These are phyloP conservation scores for Litchi chinensis DNA, from an alignment of 345 rosid species.

Conservation along the genomic window DNA sequence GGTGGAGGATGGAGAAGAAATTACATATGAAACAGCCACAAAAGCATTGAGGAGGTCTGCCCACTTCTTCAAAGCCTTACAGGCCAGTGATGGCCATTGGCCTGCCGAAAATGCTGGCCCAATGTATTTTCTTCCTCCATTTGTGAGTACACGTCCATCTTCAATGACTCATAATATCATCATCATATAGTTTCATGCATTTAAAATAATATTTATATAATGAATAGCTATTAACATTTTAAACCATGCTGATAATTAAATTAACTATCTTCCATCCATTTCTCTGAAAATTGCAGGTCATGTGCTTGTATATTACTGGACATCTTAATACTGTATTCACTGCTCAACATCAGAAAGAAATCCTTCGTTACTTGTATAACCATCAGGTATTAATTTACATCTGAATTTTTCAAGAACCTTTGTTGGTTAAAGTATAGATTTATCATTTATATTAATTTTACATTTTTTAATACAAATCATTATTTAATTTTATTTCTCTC, in stretches of 20 bases:
- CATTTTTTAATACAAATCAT: no score
- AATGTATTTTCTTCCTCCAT: slow-evolving; percentile 6
- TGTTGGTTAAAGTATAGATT: no score
- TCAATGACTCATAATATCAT: not conserved
- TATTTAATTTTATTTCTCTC: no score
- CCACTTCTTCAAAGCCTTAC: not conserved
- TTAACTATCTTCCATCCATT: not conserved
- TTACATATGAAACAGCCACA: not conserved
- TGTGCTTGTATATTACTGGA: slow-evolving; percentile 48
- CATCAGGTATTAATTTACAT: slow-evolving; percentile 39
- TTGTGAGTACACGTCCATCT: not conserved
- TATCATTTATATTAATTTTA: no score
- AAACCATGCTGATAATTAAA: not conserved
- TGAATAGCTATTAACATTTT: not conserved
- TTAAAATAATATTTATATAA: no score
- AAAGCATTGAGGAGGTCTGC: not conserved
- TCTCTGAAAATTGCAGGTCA: slow-evolving; percentile 30
- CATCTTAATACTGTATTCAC: slow-evolving; percentile 41
- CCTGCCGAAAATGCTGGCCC: slow-evolving; percentile 14
- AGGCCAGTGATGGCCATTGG: slow-evolving; percentile 9
- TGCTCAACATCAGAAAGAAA: slow-evolving; percentile 45
- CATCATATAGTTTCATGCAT: not conserved
- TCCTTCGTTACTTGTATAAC: slow-evolving; percentile 45
- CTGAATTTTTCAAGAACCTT: no score
- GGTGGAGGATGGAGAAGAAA: slow-evolving; percentile 12